phyloP scores from a whole-genome alignment of 129 eudicot species.

The Cynara cardunculus region DNA sequence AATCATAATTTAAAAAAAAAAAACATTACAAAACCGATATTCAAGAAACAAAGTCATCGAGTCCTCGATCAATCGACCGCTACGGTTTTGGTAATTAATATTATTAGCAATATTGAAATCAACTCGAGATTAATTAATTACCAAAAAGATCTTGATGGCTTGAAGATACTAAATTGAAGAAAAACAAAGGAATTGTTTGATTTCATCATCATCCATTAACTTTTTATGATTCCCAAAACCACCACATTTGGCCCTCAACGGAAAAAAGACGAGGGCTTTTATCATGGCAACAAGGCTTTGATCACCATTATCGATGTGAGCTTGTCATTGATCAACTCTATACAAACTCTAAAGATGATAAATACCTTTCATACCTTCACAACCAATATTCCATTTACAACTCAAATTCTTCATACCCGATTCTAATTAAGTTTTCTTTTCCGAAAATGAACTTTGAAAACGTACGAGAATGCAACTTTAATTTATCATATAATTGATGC shows the following conservation, averaged over 20 bases:
- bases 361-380: background rate
- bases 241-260: slow-evolving; percentile 14
- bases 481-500: background rate
- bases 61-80: background rate
- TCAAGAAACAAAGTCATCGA: background rate
- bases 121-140: background rate
- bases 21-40: background rate
- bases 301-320: slow-evolving; percentile 8
- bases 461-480: background rate
- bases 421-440: background rate
- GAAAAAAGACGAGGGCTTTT: background rate
- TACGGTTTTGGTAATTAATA: background rate
- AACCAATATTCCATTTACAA: background rate
- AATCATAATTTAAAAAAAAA: background rate
- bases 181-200: slow-evolving; percentile 8
- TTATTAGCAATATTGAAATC: background rate
- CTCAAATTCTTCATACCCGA: background rate
- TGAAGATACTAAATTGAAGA: background rate
- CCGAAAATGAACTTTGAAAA: background rate
- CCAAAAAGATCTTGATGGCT: background rate
- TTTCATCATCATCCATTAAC: slow-evolving; percentile 29
- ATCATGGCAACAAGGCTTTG: background rate
- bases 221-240: slow-evolving; percentile 26
- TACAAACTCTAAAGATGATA: background rate
- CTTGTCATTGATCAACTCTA: background rate